Evolutionary conservation across 2,329 filamentous ascomycete genomes (phyloP), one percentile per base, ranked within the genome.

Genomic region (Corinectria fuckeliana): DNA sequence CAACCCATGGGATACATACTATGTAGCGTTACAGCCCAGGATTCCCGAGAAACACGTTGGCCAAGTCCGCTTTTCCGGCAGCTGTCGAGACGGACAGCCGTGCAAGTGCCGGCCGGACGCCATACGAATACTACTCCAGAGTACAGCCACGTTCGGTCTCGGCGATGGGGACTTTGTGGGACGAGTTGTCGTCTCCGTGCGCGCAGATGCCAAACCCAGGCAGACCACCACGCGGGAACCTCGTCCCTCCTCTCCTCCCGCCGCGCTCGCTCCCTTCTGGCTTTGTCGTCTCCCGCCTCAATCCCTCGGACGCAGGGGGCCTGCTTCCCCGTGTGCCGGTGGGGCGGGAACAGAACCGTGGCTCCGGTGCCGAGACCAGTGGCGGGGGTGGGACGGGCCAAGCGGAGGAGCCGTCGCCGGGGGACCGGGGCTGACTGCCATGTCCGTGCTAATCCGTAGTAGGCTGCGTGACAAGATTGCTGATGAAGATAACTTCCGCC

Each of bases 321-420:
- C 30, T 21, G 26, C 56, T 61, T 68, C 64, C 66, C 66, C 64
- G 66, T 65, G 51, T 44, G 61, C 56, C 51, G 49, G 63, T 57
- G 66, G 64, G 64, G 66, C 66, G 64, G 66, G 53, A 63, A 66
- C 63, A 65, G 66, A 69, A 69, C 66, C 66, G 64, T 68, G 66
- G 66, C 66, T 69, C 64, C 55, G 66, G 66, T 69, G 66, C 66
- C 66, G 64, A 69, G 51, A 56, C 55, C 62, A 61, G 57, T 62
- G 47, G 56, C 60, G 62, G 62, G 57, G 61, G 56, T 60, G 61
- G 57, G 60, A 59, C 56, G 61, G 61, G 56, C 49, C 49, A 54
- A 58, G 53, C 56, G 41, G 58, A 63, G 56, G 58, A 55, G 52
- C 53, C 50, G 44, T 49, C 48, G 41, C 49, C 49, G 50, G 58